Base-by-base conservation (phyloP, 202 grass and related monocot species). In the Eragrostis tef region DNA sequence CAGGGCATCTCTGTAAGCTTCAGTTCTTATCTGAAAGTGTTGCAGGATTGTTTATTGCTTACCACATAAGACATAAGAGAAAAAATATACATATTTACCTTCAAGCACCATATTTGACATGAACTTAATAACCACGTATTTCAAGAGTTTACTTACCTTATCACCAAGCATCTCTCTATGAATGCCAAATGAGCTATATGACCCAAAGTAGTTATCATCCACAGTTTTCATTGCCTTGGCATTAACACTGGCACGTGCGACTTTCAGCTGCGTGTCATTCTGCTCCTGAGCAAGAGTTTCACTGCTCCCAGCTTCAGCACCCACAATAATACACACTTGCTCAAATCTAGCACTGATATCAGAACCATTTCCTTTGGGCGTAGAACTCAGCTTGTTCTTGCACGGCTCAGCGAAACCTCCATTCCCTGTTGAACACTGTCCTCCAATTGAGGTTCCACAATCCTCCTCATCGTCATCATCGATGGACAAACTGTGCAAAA, bases 81-180 rank as follows among this genome's bases (percentile, higher is more conserved):
- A 71, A 0, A 27, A 2, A 42, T 22, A 65, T 12, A 22, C 1
- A 63, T 77, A 44, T 34, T 50, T 31, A 24, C 54, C n/a, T 10
- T 58, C 2, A 11, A 61, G 5, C 4, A 2, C 34, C 5, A 54
- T 77, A 45, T 51, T 47, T 31, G 14, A 66, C 9, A 79, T 19
- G 75, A 39, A 76, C 6, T 4, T 49, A 71, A 53, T 54, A 31
- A 22, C 11, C 47, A 79, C 15, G 64, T 48, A 71, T 62, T 9
- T 14, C 44, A 27, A 74, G 71, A 53, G 31, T 56, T 85, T 26
- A 80, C 74, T 54, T 58, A 98, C 96, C 87, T 98, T 95, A 68
- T 98, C 92, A 7, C 89, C 74, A 17, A 98, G 88, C 96, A 98
- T 98, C 92, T 98, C 92, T 72, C 92, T 93, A 78, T 98, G 96